Evolutionary conservation across 148 eudicot genomes (phyloP), one percentile per base, ranked within the genome.

Genomic region (Rhododendron simsii): DNA sequence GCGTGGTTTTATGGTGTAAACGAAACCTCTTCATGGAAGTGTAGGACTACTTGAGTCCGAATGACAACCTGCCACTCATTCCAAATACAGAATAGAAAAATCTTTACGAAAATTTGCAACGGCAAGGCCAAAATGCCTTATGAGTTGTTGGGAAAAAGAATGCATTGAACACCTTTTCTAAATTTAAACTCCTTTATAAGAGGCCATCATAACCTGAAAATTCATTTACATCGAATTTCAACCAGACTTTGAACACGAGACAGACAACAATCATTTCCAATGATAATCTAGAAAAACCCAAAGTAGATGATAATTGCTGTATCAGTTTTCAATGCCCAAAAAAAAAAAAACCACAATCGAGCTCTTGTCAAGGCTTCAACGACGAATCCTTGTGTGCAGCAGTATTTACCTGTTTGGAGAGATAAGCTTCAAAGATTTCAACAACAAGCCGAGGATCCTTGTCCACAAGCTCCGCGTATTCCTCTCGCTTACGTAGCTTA

Each of bases 361-460:
- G 16, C 79, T 18, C 21, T 23, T 23, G 41, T 81, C 53, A 83
- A 3, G 63, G n/a, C 84, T 83, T 84, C 0, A 33, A 77, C 14
- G 81, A 69, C 4, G 89, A 85, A 86, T 89, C 89, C 80, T 50
- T 81, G 37, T 69, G 87, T 80, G 94, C 93, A 88, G 98, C 98
- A 79, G 95, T 93, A 53, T 94, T 95, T 50, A 89, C 93, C 87
- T 93, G 95, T 80, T 91, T 94, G 76, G 95, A 91, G 15, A 94
- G 89, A 86, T 95, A 93, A 80, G 95, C 92, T 91, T 95, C 98
- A 45, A 90, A 95, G 28, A 95, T 92, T 83, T 91, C 92, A 41
- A 96, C 98, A 18, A 96, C 92, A 74, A 96, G 92, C 81, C 93
- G 90, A 0, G 98, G 93, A 87, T 96, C 98, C 89, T 92, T 96